Percentiles rank a stretch among this genome's conserved stretches.
Evolutionary conservation across 2,329 filamentous ascomycete species (phyloP).

Genomic region (Metarhizium rileyi): DNA sequence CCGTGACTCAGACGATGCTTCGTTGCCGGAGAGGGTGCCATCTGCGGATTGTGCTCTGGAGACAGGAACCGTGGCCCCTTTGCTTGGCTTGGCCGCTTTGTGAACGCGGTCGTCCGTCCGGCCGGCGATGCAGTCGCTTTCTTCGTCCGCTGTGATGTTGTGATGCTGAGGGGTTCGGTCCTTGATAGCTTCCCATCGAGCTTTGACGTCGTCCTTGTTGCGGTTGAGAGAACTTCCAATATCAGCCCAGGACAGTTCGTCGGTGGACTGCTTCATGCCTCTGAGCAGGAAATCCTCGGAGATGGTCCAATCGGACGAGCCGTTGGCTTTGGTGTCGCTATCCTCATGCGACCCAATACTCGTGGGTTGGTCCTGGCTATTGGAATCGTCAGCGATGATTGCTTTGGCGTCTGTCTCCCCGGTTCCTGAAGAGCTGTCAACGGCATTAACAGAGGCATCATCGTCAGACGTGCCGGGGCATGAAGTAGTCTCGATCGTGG

Average conservation of each 20-base stretch:
- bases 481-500: constrained; percentile 6
- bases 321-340: not conserved
- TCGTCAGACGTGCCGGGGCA: constrained; percentile 4
- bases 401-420: not conserved
- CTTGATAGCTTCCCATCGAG: constrained; percentile 24
- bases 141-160: too few species aligned
- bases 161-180: constrained; percentile 6
- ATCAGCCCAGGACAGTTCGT: constrained; percentile 19
- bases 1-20: constrained; percentile 15
- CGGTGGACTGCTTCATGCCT: constrained; percentile 22
- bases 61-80: not conserved
- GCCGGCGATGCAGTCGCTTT: too few species aligned
- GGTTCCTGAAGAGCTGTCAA: not conserved
- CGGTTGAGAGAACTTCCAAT: constrained; percentile 19
- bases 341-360: too few species aligned
- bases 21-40: constrained; percentile 17
- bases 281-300: constrained; percentile 26
- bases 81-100: not conserved
- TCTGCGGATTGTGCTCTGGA: not conserved
- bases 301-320: constrained; percentile 18
- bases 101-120: not conserved
- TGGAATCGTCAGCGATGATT: too few species aligned
- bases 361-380: too few species aligned
- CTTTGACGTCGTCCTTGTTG: constrained; percentile 19
- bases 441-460: not conserved